Percentiles rank a stretch among this genome's conserved stretches.
These are phyloP conservation scores for Colletotrichum brevisporum DNA, from an alignment of 2,329 filamentous ascomycete genomes.

Conservation along the genomic window DNA sequence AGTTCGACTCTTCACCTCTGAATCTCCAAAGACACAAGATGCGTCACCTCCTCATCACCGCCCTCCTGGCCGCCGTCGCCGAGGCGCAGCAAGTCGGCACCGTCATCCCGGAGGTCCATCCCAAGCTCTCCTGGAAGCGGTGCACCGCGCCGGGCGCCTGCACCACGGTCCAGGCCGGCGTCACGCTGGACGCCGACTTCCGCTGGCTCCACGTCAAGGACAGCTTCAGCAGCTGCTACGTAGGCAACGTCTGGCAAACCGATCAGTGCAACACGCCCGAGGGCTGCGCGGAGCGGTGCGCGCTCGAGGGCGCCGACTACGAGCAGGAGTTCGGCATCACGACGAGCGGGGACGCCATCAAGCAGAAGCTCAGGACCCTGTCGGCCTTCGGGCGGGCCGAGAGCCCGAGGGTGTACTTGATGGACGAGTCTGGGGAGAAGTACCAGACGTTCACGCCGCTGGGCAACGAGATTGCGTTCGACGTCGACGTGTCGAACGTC, in stretches of 20 bases:
- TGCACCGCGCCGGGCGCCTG: slow-evolving; percentile 19
- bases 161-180: slow-evolving; percentile 9
- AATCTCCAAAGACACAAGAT: neutral
- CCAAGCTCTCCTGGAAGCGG: slow-evolving; percentile 28
- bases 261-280: slow-evolving; percentile 55
- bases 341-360: slow-evolving; percentile 60
- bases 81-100: slow-evolving; percentile 24
- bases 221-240: slow-evolving; percentile 63
- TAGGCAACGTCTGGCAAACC: slow-evolving; percentile 55
- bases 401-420: slow-evolving; percentile 69
- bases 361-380: slow-evolving; percentile 66
- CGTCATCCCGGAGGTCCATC: slow-evolving; percentile 18
- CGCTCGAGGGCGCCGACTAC: slow-evolving; percentile 63
- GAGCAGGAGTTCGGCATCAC: slow-evolving; percentile 59
- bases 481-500: slow-evolving; percentile 75
- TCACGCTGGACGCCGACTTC: slow-evolving; percentile 32
- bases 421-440: slow-evolving; percentile 63
- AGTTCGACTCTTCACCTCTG: neutral
- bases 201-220: slow-evolving; percentile 41
- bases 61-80: slow-evolving; percentile 10
- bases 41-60: neutral
- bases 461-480: slow-evolving; percentile 75
- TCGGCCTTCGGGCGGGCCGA: slow-evolving; percentile 56
- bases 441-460: slow-evolving; percentile 74
- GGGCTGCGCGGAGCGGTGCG: slow-evolving; percentile 59